These are phyloP conservation scores for Cadophora sp. DNA, from an alignment of 2,329 filamentous ascomycete genomes.

Conservation along the genomic window DNA sequence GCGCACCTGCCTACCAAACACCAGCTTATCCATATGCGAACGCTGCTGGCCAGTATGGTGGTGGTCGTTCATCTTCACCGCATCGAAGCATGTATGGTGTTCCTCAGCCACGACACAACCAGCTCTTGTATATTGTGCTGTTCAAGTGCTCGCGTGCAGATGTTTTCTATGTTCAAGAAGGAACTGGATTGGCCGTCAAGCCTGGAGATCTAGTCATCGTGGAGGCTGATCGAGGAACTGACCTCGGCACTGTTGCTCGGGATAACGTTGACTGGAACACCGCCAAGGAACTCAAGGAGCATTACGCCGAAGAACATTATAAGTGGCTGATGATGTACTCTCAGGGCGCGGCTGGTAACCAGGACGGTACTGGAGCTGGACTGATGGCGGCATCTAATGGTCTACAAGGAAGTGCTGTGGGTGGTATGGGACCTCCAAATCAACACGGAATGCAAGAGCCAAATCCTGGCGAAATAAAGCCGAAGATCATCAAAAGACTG, in stretches of 20 bases:
- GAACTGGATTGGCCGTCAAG: constrained; percentile 89
- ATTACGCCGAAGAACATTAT: constrained; percentile 94
- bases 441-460: constrained; percentile 77
- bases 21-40: constrained; percentile 39
- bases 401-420: constrained; percentile 73
- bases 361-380: constrained; percentile 66
- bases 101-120: constrained; percentile 67
- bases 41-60: constrained; percentile 36
- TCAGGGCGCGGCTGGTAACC: constrained; percentile 70
- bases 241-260: constrained; percentile 89
- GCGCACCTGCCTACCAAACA: constrained; percentile 28
- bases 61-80: constrained; percentile 60
- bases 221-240: constrained; percentile 94
- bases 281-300: constrained; percentile 87
- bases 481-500: constrained; percentile 95
- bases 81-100: constrained; percentile 68
- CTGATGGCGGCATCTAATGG: constrained; percentile 68
- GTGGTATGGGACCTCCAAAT: constrained; percentile 78
- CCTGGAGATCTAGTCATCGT: constrained; percentile 95
- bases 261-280: constrained; percentile 88
- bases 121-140: constrained; percentile 84
- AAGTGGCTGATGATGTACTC: constrained; percentile 99
- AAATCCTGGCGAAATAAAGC: constrained; percentile 79
- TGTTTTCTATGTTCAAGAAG: constrained; percentile 96
- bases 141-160: constrained; percentile 97